Evolutionary conservation across 305 asterid species (phyloP).

Genomic region (Fraxinus baroniana): DNA sequence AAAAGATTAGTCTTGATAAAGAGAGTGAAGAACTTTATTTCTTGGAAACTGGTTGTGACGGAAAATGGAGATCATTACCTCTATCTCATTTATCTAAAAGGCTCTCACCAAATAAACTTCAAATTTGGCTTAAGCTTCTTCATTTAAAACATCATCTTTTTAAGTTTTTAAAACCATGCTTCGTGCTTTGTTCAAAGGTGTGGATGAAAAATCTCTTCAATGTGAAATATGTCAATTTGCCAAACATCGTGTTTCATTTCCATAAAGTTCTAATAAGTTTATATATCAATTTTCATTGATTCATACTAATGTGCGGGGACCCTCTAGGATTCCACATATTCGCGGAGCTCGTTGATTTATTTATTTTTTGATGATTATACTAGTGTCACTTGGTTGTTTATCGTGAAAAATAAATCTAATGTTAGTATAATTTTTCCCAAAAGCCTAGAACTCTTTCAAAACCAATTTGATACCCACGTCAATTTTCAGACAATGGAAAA

Average conservation of each 20-base stretch:
- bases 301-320: background rate
- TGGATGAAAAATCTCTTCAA: background rate
- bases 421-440: background rate
- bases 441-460: background rate
- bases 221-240: background rate
- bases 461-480: background rate
- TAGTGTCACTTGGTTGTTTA: background rate
- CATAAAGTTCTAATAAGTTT: background rate
- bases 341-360: background rate
- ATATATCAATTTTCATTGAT: background rate
- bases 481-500: background rate
- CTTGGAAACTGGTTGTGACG: background rate
- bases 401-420: background rate
- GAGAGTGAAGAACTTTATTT: background rate
- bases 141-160: background rate
- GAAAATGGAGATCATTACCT: background rate
- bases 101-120: background rate
- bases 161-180: background rate
- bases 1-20: background rate
- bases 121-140: background rate
- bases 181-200: background rate
- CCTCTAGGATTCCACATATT: background rate
- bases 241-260: background rate
- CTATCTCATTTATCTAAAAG: background rate
- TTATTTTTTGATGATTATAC: background rate